phyloP scores from a whole-genome alignment of 768 basidiomycete genomes.

The Suillus bovinus region DNA sequence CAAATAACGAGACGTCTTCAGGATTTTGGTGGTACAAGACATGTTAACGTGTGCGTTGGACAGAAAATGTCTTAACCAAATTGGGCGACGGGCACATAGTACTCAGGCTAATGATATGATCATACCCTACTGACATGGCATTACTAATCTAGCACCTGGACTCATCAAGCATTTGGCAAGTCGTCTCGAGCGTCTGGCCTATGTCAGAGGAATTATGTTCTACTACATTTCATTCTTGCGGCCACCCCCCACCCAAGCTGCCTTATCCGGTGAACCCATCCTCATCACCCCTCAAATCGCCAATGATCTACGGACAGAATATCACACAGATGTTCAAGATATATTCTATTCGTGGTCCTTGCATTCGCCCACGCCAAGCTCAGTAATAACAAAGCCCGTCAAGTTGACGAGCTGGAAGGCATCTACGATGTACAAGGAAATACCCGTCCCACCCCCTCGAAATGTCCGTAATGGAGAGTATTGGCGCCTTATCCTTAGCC shows the following conservation, averaged over 20 bases:
- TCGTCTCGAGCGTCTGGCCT: background rate
- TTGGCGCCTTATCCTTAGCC: conserved; percentile 67
- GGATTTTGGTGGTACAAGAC: conserved; percentile 23
- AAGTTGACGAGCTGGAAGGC: conserved; percentile 79
- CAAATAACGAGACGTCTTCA: conserved; percentile 21
- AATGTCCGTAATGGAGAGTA: conserved; percentile 49
- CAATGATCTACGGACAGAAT: conserved; percentile 88
- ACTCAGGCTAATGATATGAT: too few species aligned
- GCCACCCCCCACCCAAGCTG: conserved; percentile 66
- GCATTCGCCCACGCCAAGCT: conserved; percentile 20
- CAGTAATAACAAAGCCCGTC: conserved; percentile 39
- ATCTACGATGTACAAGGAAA: conserved; percentile 71
- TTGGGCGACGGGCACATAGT: too few species aligned
- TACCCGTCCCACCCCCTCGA: conserved; percentile 65
- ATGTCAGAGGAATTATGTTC: conserved; percentile 43
- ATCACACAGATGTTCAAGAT: conserved; percentile 52
- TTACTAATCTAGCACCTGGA: background rate
- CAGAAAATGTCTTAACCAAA: conserved; percentile 4
- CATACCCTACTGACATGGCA: background rate
- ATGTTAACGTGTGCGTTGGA: conserved; percentile 13
- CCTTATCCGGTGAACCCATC: conserved; percentile 41
- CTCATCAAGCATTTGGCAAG: background rate
- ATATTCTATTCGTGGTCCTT: conserved; percentile 71
- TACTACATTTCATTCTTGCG: conserved; percentile 89
- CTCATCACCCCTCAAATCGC: conserved; percentile 81